Evolutionary conservation across 1,284 basidiomycete genomes (phyloP).

Genomic region (Tilletia setariae): DNA sequence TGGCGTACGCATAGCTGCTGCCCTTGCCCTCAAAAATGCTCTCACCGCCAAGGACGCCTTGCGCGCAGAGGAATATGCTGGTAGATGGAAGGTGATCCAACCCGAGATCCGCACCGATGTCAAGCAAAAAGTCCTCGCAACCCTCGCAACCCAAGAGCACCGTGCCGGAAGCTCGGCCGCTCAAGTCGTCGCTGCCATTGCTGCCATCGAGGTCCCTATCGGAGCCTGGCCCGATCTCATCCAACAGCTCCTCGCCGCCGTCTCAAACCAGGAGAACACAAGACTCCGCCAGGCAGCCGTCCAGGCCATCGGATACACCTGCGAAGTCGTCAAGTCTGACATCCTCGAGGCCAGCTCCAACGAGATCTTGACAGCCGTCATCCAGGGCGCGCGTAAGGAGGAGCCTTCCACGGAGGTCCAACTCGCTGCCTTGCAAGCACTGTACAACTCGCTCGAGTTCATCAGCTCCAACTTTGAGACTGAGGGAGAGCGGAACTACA

Average conservation of each 20-base stretch:
- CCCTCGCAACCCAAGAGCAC: conserved; percentile 70
- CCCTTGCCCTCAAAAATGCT: conserved; percentile 94
- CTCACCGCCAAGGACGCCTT: conserved; percentile 76
- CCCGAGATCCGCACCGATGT: conserved; percentile 71
- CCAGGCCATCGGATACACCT: conserved; percentile 94
- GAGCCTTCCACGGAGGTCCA: conserved; percentile 85
- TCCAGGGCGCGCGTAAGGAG: conserved; percentile 95
- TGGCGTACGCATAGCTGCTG: conserved; percentile 86
- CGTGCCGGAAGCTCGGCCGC: conserved; percentile 83
- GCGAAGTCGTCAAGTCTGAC: conserved; percentile 75
- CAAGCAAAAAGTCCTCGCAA: conserved; percentile 80
- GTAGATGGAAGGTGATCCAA: conserved; percentile 71
- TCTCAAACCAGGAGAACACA: conserved; percentile 72
- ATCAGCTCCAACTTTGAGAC: conserved; percentile 92
- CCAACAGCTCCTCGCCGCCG: conserved; percentile 78
- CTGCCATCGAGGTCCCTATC: conserved; percentile 82
- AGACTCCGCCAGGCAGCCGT: conserved; percentile 83
- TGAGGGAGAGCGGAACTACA: conserved; percentile 91
- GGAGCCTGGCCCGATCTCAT: conserved; percentile 88
- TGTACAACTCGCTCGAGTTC: conserved; percentile 96
- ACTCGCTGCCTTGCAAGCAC: conserved; percentile 85
- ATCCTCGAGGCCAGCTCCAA: conserved; percentile 84
- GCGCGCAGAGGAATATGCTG: conserved; percentile 57
- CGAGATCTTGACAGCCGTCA: conserved; percentile 96
- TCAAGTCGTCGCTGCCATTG: conserved; percentile 89